Evolutionary conservation across 306 rosid genomes (phyloP), one percentile per base, ranked within the genome.

Genomic region (Ceratonia siliqua): DNA sequence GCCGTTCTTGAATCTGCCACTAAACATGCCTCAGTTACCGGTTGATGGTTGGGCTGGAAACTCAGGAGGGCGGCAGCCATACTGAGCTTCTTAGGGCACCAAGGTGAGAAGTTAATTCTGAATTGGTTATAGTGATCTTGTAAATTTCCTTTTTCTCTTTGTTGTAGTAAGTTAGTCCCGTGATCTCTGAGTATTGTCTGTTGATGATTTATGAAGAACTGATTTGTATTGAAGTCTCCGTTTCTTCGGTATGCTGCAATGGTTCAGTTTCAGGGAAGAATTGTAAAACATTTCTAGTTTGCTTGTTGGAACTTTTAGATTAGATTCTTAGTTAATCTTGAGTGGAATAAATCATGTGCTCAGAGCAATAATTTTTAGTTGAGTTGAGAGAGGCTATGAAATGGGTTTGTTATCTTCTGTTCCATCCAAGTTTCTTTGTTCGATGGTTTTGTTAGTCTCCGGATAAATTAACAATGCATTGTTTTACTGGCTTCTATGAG

Each of bases 1-100:
- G 11, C 97, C 94, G 1, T 94, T 94, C 89, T 88, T 89, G 77
- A 91, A 91, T 70, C 76, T 94, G 39, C 98, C 98, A 4, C 25
- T 88, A 55, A 89, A 83, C 72, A 93, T 87, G 93, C 78, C 92
- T 75, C 96, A 91, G 70, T 73, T 94, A 27, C 84, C 90, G 3
- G 86, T 77, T 25, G 92, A 94, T 55, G 87, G 90, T 25, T 94
- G 97, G 97, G 76, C 78, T 32, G 93, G 91, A 53, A 90, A 91
- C 75, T 81, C 95, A 2, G 84, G 86, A 0, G 97, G 92, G 41
- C 79, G 97, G 28, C 84, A 78, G 50, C 78, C 89, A 15, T 93
- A 79, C 69, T 89, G 82, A 86, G 54, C 68, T 53, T 61, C 56
- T 68, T 20, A 30, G 73, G 66, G 59, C 39, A 62, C 74, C 72